These are phyloP conservation scores for Annulohypoxylon bovei DNA, from an alignment of 495 filamentous ascomycete species.

Conservation along the genomic window DNA sequence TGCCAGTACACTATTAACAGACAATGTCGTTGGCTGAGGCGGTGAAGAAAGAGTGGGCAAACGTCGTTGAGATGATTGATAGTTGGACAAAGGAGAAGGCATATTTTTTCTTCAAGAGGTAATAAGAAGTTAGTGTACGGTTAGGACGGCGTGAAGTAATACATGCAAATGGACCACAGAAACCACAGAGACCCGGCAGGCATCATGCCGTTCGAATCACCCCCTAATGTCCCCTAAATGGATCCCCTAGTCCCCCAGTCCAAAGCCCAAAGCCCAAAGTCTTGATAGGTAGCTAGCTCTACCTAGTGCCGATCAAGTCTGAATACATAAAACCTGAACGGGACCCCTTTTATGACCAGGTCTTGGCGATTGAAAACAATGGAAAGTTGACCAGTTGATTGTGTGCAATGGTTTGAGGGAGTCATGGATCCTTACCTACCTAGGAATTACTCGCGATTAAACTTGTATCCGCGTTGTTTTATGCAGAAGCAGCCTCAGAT, in stretches of 20 bases:
- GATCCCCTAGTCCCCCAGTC: background rate
- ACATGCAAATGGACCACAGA: constrained; percentile 3
- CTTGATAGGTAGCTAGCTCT: background rate
- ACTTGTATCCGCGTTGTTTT: constrained; percentile 21
- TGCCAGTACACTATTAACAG: constrained; percentile 38
- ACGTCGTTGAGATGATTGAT: constrained; percentile 28
- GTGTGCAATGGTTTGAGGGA: background rate
- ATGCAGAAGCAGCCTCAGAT: constrained; percentile 28
- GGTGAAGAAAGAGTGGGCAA: constrained; percentile 28
- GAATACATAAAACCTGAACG: constrained; percentile 2
- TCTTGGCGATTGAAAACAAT: constrained; percentile 18
- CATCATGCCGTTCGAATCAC: constrained; percentile 8
- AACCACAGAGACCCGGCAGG: background rate
- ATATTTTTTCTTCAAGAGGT: constrained; percentile 28
- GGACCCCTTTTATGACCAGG: constrained; percentile 13
- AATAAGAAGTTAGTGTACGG: constrained; percentile 14
- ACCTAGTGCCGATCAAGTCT: background rate
- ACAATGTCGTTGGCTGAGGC: constrained; percentile 24
- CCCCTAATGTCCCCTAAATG: constrained; percentile 2
- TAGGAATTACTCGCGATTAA: constrained; percentile 20
- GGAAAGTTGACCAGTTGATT: constrained; percentile 3
- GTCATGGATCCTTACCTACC: constrained; percentile 5
- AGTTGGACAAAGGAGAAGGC: constrained; percentile 44
- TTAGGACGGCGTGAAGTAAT: constrained; percentile 9
- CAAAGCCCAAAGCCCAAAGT: too few relatives aligned